Evolutionary conservation across 306 rosid species (phyloP).

Genomic region (Dalbergia oliveri): DNA sequence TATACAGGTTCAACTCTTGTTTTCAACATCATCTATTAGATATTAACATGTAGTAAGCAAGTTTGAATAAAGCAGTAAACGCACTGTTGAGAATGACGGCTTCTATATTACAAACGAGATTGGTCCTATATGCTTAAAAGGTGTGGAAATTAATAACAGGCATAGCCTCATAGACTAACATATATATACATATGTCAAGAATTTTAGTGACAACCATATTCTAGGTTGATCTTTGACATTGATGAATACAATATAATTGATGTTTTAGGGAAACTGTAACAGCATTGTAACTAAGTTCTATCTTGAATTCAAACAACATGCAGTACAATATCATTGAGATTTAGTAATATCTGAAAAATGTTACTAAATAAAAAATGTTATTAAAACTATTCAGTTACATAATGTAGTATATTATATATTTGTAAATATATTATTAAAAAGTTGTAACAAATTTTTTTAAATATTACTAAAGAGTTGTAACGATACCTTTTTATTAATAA

Average conservation of each 20-base stretch:
- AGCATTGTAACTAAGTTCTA: background rate
- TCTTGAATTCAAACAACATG: conserved; percentile 14
- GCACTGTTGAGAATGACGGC: background rate
- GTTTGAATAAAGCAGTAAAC: background rate
- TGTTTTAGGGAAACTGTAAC: background rate
- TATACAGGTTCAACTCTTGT: background rate
- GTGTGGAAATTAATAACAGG: background rate
- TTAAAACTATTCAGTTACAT: no score
- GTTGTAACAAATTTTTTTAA: no score
- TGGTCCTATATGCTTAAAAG: background rate
- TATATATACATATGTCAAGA: background rate
- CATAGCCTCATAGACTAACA: background rate
- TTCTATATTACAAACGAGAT: background rate
- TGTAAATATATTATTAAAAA: no score
- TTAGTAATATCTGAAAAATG: no score
- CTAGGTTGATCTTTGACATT: background rate
- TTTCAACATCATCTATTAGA: background rate
- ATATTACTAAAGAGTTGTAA: no score
- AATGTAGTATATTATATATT: no score
- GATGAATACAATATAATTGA: background rate
- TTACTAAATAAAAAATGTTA: background rate
- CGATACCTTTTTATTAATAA: no score
- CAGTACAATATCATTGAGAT: no score
- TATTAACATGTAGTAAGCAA: background rate
- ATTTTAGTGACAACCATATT: conserved; percentile 7